Percentiles rank a stretch among this genome's conserved stretches.
These are phyloP conservation scores for Hypoxylon sp. DNA, from an alignment of 2,329 filamentous ascomycete genomes.

Conservation along the genomic window DNA sequence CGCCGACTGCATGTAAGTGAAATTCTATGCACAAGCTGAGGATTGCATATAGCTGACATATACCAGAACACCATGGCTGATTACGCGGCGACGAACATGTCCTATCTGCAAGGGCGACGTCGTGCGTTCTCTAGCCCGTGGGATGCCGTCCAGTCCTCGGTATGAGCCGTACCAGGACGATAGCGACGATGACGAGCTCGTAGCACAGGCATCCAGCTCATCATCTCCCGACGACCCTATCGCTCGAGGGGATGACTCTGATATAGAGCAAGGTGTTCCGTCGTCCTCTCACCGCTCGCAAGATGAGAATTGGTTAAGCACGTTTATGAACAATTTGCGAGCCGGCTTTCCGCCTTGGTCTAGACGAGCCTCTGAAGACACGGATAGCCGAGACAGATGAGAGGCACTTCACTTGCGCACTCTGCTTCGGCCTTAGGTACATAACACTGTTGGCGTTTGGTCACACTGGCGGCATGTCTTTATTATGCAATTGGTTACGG, in stretches of 20 bases:
- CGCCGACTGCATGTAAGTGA: conserved; percentile 93
- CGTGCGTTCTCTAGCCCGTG: conserved; percentile 71
- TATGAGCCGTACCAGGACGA: conserved; percentile 65
- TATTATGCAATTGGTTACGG: conserved; percentile 29
- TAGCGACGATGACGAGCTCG: conserved; percentile 54
- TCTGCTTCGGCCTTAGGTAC: conserved; percentile 15
- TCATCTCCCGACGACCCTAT: conserved; percentile 36
- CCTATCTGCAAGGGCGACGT: conserved; percentile 99
- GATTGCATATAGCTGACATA: conserved; percentile 32
- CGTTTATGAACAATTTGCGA: conserved; percentile 48
- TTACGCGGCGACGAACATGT: conserved; percentile 93
- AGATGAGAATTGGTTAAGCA: conserved; percentile 50
- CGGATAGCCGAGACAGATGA: conserved; percentile 27
- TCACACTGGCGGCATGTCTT: conserved; percentile 32
- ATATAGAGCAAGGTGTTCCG: conserved; percentile 55
- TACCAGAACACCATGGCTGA: conserved; percentile 90
- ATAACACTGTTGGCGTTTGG: conserved; percentile 29
- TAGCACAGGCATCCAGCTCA: conserved; percentile 32
- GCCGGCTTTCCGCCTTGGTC: conserved; percentile 28
- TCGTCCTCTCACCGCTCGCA: conserved; percentile 37
- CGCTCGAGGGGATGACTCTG: conserved; percentile 44
- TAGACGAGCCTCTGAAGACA: conserved; percentile 23
- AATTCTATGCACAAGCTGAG: conserved; percentile 2
- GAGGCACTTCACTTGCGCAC: conserved; percentile 1
- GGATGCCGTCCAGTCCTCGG: conserved; percentile 58